Conservation (phyloP, 176 grass and related monocot species). For the Cenchrus purpureus region DNA sequence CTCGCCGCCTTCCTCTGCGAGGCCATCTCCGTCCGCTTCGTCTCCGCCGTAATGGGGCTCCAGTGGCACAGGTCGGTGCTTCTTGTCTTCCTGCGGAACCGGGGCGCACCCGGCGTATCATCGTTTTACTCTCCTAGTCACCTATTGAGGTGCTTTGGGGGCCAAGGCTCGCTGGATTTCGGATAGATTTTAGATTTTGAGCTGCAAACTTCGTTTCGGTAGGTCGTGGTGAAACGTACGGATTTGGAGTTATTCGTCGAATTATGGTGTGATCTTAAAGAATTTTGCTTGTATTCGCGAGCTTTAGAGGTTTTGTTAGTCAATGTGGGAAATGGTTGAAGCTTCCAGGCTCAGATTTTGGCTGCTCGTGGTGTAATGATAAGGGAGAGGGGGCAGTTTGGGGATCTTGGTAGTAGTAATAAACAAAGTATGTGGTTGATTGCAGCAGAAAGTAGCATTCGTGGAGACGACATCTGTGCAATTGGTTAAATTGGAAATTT, state of each 20-base stretch:
- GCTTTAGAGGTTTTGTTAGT: not conserved
- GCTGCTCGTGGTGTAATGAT: not conserved
- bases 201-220: not conserved
- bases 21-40: conserved; percentile 79
- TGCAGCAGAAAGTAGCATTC: not conserved
- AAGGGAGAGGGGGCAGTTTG: not conserved
- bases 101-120: not conserved
- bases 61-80: conserved; percentile 74
- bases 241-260: not conserved
- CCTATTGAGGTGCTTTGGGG: conserved; percentile 1
- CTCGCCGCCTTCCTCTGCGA: conserved; percentile 72
- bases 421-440: not conserved
- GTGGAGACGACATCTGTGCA: not conserved
- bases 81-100: conserved; percentile 5
- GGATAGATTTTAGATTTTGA: conserved; percentile 14
- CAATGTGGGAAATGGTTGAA: not conserved
- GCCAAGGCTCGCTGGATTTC: conserved; percentile 34
- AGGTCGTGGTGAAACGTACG: not conserved
- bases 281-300: not conserved
- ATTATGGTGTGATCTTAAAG: not conserved
- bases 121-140: not conserved
- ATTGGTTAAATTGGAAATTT: not conserved
- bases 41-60: conserved; percentile 77
- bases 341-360: conserved; percentile 6
- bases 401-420: not conserved